These are phyloP conservation scores for Quercus alba DNA, from an alignment of 306 rosid species.

Conservation along the genomic window DNA sequence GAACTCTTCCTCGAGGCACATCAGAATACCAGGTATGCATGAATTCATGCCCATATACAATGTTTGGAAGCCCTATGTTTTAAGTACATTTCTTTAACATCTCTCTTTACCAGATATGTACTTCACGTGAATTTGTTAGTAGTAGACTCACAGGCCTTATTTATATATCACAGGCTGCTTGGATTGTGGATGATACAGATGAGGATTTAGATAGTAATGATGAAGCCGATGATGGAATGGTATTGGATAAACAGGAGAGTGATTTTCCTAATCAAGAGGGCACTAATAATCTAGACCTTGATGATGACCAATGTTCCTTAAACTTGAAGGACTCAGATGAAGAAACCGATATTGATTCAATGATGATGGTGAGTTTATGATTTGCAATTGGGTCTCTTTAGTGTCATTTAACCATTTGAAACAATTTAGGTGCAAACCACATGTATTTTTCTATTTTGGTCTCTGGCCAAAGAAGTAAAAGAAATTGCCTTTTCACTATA, in stretches of 20 bases:
- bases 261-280: conserved; percentile 45
- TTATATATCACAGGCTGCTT: conserved; percentile 65
- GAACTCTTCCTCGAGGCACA: conserved; percentile 74
- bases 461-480: background rate
- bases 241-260: conserved; percentile 50
- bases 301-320: conserved; percentile 65
- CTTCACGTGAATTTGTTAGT: background rate
- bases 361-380: conserved; percentile 75
- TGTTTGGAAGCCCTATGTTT: background rate
- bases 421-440: background rate
- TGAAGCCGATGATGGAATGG: conserved; percentile 68
- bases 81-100: background rate
- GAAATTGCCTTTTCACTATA: background rate
- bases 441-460: background rate
- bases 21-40: conserved; percentile 85
- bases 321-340: conserved; percentile 66
- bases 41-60: conserved; percentile 3
- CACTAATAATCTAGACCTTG: conserved; percentile 37
- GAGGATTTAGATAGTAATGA: conserved; percentile 44
- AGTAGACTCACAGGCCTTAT: conserved; percentile 9
- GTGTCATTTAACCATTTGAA: background rate
- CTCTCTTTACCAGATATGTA: conserved; percentile 3
- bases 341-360: conserved; percentile 77
- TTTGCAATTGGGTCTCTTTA: background rate
- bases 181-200: conserved; percentile 73